Percentiles rank a stretch among this genome's conserved stretches.
Evolutionary conservation across 345 rosid species (phyloP).

Genomic region (Eucalyptus curtisii): DNA sequence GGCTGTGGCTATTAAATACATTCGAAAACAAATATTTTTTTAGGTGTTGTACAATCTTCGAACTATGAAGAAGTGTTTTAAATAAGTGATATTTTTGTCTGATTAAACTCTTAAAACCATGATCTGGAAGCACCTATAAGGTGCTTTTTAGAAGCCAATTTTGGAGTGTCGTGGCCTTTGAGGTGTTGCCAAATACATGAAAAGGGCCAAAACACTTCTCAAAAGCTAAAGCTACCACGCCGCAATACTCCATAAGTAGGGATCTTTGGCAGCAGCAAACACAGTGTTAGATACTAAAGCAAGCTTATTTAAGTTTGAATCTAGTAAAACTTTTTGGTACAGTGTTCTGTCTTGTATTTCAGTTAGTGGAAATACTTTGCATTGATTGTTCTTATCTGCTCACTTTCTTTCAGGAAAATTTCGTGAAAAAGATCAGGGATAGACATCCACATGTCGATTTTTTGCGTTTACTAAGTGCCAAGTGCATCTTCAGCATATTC

Average conservation of each 20-base stretch:
- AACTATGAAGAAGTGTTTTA: neutral
- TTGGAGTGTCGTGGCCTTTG: neutral
- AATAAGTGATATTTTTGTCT: neutral
- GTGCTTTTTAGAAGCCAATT: neutral
- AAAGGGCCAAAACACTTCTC: neutral
- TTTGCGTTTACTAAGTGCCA: slow-evolving; percentile 47
- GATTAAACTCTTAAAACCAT: neutral
- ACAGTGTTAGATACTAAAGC: neutral
- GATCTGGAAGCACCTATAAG: neutral
- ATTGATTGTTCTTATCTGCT: neutral
- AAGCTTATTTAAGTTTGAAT: neutral
- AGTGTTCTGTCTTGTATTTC: neutral
- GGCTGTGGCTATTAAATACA: neutral
- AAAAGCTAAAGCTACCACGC: neutral
- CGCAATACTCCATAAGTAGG: neutral
- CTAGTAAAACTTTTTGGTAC: neutral
- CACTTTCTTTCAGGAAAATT: slow-evolving; percentile 44
- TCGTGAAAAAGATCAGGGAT: slow-evolving; percentile 52
- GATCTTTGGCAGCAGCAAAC: neutral
- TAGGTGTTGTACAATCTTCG: neutral
- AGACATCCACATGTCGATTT: slow-evolving; percentile 64
- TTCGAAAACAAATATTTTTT: neutral
- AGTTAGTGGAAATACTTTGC: neutral
- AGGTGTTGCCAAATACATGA: neutral
- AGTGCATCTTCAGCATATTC: slow-evolving; percentile 64